phyloP scores from a whole-genome alignment of 2,329 filamentous ascomycete species.

The Pseudopithomyces maydicus region DNA sequence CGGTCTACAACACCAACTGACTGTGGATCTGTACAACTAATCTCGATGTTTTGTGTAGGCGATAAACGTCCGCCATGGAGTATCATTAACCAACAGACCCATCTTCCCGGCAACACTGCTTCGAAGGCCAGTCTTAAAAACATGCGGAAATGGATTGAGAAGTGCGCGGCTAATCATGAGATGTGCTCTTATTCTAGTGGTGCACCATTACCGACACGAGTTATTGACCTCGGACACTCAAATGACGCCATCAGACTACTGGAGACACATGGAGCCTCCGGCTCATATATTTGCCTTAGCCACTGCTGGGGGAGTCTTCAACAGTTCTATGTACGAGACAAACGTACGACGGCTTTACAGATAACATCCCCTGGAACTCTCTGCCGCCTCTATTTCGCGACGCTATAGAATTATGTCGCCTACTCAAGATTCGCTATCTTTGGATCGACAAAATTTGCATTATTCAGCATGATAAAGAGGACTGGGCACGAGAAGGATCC shows the following conservation, averaged over 20 bases:
- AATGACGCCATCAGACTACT: background rate
- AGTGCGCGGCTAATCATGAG: background rate
- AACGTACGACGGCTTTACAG: background rate
- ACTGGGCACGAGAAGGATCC: background rate
- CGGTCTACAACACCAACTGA: background rate
- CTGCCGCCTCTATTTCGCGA: background rate
- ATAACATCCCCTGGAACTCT: background rate
- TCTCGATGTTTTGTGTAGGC: background rate
- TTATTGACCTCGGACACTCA: background rate
- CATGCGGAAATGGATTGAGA: background rate
- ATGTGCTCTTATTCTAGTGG: background rate
- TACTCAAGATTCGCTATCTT: background rate
- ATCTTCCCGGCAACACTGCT: background rate
- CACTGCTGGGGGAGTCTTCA: background rate
- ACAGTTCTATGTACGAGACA: background rate
- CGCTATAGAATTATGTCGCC: background rate
- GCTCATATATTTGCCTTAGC: background rate
- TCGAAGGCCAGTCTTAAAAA: background rate
- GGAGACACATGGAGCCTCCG: background rate
- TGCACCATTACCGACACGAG: background rate
- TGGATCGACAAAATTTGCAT: background rate
- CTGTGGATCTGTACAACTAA: no score
- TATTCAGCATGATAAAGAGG: background rate
- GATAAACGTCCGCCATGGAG: background rate
- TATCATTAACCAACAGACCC: background rate